Percentiles rank a stretch among this genome's conserved stretches.
These are phyloP conservation scores for Apophysomyces trapeziformis DNA, from an alignment of 371 early-diverging fungal species.

Conservation along the genomic window DNA sequence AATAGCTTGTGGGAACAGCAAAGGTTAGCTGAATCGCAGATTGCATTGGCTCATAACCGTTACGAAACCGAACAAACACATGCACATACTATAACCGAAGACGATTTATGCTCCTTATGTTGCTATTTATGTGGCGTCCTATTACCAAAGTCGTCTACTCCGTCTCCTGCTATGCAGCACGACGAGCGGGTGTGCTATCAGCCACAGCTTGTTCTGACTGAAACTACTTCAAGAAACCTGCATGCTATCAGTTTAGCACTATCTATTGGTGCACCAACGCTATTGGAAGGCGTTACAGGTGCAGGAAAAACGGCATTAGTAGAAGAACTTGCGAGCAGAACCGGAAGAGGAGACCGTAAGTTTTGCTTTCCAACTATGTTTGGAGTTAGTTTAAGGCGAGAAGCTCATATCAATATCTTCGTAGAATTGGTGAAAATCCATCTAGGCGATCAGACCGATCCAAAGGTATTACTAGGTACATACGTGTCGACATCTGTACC, in stretches of 20 bases:
- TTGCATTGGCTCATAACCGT: conserved; percentile 41
- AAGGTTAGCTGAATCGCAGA: conserved; percentile 41
- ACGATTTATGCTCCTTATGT: conserved; percentile 59
- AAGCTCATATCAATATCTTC: not conserved
- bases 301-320: conserved; percentile 96
- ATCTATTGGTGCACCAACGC: conserved; percentile 86
- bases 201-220: conserved; percentile 69
- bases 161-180: not conserved
- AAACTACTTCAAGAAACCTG: conserved; percentile 74
- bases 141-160: conserved; percentile 40
- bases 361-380: not conserved
- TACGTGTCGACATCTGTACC: conserved; percentile 94
- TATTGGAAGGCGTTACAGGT: conserved; percentile 94
- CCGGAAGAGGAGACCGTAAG: conserved; percentile 59
- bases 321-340: conserved; percentile 84
- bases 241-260: conserved; percentile 82
- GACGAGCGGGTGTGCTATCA: conserved; percentile 14
- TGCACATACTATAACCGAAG: conserved; percentile 22
- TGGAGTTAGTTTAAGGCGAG: not conserved
- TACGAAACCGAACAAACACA: conserved; percentile 28
- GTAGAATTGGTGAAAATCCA: conserved; percentile 93
- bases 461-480: conserved; percentile 96
- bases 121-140: conserved; percentile 72
- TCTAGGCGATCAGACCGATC: conserved; percentile 98
- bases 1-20: conserved; percentile 51